Conservation (phyloP, 2,329 filamentous ascomycete species). For the Talaromyces sp. region DNA sequence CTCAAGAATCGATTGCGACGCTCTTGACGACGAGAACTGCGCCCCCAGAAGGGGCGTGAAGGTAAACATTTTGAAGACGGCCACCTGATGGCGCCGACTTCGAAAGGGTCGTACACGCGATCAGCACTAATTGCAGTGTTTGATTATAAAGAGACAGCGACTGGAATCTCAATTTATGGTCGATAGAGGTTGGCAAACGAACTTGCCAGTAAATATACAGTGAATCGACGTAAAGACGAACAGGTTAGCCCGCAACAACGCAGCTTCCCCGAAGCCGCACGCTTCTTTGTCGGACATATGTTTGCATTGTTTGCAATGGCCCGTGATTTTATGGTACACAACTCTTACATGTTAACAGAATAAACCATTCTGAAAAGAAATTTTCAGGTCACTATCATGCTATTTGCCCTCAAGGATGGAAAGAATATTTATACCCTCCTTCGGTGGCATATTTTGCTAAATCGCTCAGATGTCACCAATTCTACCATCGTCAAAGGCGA, state of each 20-base stretch:
- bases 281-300: slow-evolving; percentile 1
- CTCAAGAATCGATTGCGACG: slow-evolving; percentile 92
- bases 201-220: not conserved
- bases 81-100: slow-evolving; percentile 12
- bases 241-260: not conserved
- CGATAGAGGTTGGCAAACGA: not conserved
- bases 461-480: no score
- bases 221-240: not conserved
- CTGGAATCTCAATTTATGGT: not conserved
- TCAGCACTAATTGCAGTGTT: not conserved
- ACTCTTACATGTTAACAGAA: not conserved
- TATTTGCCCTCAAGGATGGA: no score
- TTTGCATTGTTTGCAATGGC: slow-evolving; percentile 18
- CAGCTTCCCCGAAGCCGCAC: not conserved
- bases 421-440: no score
- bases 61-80: slow-evolving; percentile 70
- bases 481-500: no score
- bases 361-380: no score
- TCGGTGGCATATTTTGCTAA: no score
- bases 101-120: not conserved
- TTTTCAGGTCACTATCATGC: no score
- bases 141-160: not conserved
- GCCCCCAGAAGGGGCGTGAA: slow-evolving; percentile 91
- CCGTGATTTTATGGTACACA: not conserved
- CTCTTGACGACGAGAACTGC: slow-evolving; percentile 72